Base-by-base conservation (phyloP, 306 rosid species). In the Rosa rugosa region DNA sequence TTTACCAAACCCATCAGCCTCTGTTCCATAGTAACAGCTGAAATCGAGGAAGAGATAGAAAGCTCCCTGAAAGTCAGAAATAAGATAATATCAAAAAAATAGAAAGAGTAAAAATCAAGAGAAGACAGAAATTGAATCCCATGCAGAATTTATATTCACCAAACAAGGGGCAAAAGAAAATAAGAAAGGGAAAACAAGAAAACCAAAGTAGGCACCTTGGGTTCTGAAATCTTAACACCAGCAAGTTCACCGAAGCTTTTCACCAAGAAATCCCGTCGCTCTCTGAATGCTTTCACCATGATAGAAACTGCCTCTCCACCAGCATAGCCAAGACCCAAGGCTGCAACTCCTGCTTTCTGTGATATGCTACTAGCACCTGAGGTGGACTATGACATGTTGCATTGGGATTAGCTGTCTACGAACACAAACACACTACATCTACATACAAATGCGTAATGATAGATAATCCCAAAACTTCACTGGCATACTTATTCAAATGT, bases 321-420 rank as follows among this genome's bases (percentile, higher is more conserved):
- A 72, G 94, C 97, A 81, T 89, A 87, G 73, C 99, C 99, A 56
- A 96, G 84, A 76, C 98, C 99, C 73, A 96, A 77, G 49, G 99
- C 99, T 66, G 99, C 96, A 45, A 96, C 94, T 38, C 40, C 99
- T 23, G 99, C 99, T 83, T 96, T 96, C 86, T 96, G 99, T 77
- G 97, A 69, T 85, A 96, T 89, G 51, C 99, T 96, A 89, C 97
- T 77, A 66, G 99, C 93, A 75, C 97, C 97, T 70, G 99, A 93
- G 38, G 98, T 95, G 85, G 82, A 85, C 99, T 95, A 77, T 80
- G 78, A 72, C 77, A 84, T 80, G 82, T 64, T 69, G 74, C 23
- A 87, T 13, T 69, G 20, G 23, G 77, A 80, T 78, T 80, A 82
- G 83, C 16, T 44, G 65, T 57, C 40, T 65, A 70, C 23, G 49